Evolutionary conservation across 2,329 filamentous ascomycete genomes (phyloP).

Genomic region (Neonectria neomacrospora): DNA sequence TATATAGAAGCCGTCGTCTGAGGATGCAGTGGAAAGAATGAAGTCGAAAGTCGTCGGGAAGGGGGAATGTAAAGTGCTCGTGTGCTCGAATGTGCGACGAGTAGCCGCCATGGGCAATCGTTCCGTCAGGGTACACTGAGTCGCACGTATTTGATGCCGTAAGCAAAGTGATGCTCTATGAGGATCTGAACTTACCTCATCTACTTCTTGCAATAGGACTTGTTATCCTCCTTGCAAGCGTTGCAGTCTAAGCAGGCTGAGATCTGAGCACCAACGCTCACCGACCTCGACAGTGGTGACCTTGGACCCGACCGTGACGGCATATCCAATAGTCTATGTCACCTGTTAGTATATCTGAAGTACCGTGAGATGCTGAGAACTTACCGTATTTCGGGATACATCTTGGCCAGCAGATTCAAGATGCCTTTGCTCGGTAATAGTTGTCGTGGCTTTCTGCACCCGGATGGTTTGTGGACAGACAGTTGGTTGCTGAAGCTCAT

Average conservation of each 20-base stretch:
- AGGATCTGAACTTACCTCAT: constrained; percentile 20
- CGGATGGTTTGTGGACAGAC: neutral
- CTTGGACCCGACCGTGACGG: constrained; percentile 54
- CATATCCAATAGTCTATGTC: constrained; percentile 59
- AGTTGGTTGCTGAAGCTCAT: neutral
- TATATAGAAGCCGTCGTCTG: constrained; percentile 61
- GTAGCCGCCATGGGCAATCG: constrained; percentile 66
- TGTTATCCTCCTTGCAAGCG: constrained; percentile 43
- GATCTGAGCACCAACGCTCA: constrained; percentile 65
- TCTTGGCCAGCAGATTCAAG: neutral
- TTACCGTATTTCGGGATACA: constrained; percentile 55
- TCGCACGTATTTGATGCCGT: constrained; percentile 55
- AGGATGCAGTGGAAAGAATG: constrained; percentile 61
- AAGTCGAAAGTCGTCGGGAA: constrained; percentile 61
- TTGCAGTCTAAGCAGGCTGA: constrained; percentile 56
- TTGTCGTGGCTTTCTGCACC: neutral
- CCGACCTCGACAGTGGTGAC: constrained; percentile 59
- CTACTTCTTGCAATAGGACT: constrained; percentile 46
- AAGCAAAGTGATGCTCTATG: neutral
- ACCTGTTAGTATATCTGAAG: neutral
- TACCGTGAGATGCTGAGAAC: neutral
- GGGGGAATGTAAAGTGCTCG: constrained; percentile 57
- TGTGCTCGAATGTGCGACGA: constrained; percentile 41
- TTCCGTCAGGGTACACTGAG: constrained; percentile 59
- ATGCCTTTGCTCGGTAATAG: neutral